A percentile compares a stretch with the other conserved stretches of the same genome.
phyloP scores from a whole-genome alignment of 441 rosid species.

The Capsella rubella region DNA sequence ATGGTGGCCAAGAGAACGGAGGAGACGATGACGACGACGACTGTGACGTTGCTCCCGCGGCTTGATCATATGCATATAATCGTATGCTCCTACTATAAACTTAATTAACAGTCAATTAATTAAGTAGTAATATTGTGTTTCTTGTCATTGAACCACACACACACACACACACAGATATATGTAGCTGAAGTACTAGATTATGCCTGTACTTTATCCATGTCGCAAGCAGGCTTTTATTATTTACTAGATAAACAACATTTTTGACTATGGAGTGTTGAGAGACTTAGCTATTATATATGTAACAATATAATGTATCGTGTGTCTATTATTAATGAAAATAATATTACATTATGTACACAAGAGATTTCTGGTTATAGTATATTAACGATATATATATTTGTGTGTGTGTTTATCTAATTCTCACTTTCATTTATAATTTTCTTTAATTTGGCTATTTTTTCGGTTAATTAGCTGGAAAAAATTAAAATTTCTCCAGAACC shows the following conservation, averaged over 20 bases:
- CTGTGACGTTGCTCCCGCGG: slow-evolving; percentile 48
- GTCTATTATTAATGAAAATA: slow-evolving; percentile 21
- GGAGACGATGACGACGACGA: slow-evolving; percentile 48
- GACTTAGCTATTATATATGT: slow-evolving; percentile 34
- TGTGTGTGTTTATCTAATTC: neutral
- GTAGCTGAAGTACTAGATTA: slow-evolving; percentile 17
- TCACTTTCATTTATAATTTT: neutral
- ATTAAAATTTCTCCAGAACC: neutral
- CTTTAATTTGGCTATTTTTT: neutral
- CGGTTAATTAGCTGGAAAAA: neutral
- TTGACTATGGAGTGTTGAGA: slow-evolving; percentile 40
- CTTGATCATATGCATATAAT: slow-evolving; percentile 35
- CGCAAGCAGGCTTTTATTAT: slow-evolving; percentile 21
- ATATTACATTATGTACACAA: slow-evolving; percentile 12
- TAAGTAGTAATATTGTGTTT: slow-evolving; percentile 22
- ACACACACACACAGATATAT: neutral
- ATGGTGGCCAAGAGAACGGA: slow-evolving; percentile 37
- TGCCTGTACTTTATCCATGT: slow-evolving; percentile 27
- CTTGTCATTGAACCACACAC: slow-evolving; percentile 25
- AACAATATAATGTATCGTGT: slow-evolving; percentile 24
- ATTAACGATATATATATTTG: neutral
- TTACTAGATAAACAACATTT: slow-evolving; percentile 31
- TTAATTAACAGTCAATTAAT: slow-evolving; percentile 18
- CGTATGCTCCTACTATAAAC: slow-evolving; percentile 23
- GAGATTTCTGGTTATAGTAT: slow-evolving; percentile 10